Conservation (phyloP, 2,329 filamentous ascomycete species). For the Calonectria montana region DNA sequence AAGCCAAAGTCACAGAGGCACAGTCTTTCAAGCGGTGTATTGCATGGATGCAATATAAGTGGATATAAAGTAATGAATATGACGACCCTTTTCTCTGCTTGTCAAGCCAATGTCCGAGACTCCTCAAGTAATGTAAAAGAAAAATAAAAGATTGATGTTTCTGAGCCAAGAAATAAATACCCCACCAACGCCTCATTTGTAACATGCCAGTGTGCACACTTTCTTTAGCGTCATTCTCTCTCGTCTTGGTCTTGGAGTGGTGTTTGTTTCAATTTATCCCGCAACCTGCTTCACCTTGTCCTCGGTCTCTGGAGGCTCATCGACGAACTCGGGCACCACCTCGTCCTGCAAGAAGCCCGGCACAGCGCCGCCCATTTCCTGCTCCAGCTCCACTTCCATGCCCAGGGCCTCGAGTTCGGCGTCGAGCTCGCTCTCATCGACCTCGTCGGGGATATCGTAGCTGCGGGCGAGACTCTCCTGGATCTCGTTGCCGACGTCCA, state of each 20-base stretch:
- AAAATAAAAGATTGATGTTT: background rate
- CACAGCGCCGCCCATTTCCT: constrained; percentile 71
- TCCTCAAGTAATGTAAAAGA: constrained; percentile 7
- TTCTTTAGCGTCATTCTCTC: background rate
- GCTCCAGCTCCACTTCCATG: constrained; percentile 91
- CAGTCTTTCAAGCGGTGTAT: too few species aligned
- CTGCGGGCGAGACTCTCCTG: constrained; percentile 91
- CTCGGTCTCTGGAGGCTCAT: constrained; percentile 81
- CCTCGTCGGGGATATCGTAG: constrained; percentile 96
- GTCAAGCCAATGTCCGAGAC: constrained; percentile 6
- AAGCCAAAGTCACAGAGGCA: too few species aligned
- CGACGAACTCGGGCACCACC: constrained; percentile 87
- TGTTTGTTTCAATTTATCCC: constrained; percentile 49
- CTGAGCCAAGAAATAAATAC: constrained; percentile 22
- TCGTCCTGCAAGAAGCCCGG: constrained; percentile 93
- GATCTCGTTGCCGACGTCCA: constrained; percentile 98
- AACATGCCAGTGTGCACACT: background rate
- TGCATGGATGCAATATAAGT: constrained; percentile 7
- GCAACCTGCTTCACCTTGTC: constrained; percentile 87
- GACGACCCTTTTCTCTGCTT: constrained; percentile 10
- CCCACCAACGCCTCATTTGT: constrained; percentile 40
- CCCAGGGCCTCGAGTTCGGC: constrained; percentile 95
- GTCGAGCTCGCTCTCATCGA: constrained; percentile 96
- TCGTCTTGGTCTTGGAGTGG: background rate
- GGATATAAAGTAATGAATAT: constrained; percentile 10